Base-by-base conservation (phyloP, 441 rosid species). In the Raphanus hybrid region DNA sequence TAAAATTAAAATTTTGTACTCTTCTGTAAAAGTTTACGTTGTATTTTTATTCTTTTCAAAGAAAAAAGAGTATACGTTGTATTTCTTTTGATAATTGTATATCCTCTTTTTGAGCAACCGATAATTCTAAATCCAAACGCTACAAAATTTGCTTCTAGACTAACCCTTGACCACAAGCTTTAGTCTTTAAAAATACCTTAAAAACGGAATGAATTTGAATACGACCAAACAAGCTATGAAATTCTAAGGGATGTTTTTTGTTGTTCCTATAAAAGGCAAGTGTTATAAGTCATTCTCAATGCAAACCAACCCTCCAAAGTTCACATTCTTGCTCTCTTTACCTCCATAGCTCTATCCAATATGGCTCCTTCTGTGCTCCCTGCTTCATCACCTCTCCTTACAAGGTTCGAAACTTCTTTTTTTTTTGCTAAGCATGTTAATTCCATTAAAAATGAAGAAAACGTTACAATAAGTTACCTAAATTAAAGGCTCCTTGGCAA, bases 331-430 rank as follows among this genome's bases (percentile, higher is more conserved):
- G 43, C 43, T 37, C 43, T 37, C 43, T 2, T 37, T 37, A 7
- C 10, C 50, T 48, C 20, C 60, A 3, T 5, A 29, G 32, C 18
- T 8, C 16, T 41, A 27, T 8, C 59, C 15, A 70, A 50, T 77
- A 37, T 37, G 80, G 71, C 71, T 77, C 71, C 75, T 41, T n/a
- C 26, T 48, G 71, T 67, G 60, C 60, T 48, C 3, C 43, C 71
- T 48, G 64, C 79, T 37, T 69, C 79, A 52, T 76, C 79, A 37
- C 48, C 73, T 60, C 73, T 58, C 20, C 73, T 10, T 8, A 8
- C 71, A 16, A 77, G 80, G 80, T 77, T 18, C 16, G 18, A 9
- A 18, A 2, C 12, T 29, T 29, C 20, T 29, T 11, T 18, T 20
- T 10, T 16, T 20, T 20, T 9, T 9, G 39, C 39, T 35, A 35